Evolutionary conservation across 805 yeast genomes (phyloP), one percentile per base, ranked within the genome.

Genomic region (Lachancea lanzarotensis): DNA sequence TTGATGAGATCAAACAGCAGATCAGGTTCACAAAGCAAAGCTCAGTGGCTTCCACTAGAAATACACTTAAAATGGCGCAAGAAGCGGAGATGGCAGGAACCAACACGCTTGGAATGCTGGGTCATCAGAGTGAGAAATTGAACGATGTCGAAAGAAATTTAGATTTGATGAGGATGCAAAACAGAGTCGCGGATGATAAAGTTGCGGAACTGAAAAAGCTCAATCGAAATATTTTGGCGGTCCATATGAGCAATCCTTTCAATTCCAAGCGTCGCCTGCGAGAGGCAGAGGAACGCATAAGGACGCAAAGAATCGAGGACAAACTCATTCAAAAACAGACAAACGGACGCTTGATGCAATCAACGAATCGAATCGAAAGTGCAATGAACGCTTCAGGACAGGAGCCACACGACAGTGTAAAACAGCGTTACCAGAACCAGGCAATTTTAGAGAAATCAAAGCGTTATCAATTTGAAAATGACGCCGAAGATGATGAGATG

Each of bases 401-500:
- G 26, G 59, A 55, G 2, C 29, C 27, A 15, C 38, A 27, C n/a
- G 58, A 65, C 30, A 69, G 67, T 9, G 53, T 62, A 1, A 59
- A 66, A 3, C 64, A 60, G 27, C 59, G 59, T 31, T 70, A 69
- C 51, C 66, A 67, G 42, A 65, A 69, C 36, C 66, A 69, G 35
- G 62, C 62, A 40, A 58, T 60, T 29, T 46, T 66, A 41, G 56
- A 71, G 15, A 81, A 79, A 32, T 84, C 95, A 2, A 69, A 77
- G 46, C 69, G 79, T 52, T 89, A 83, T 65, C 86, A 85, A 56
- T 85, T 87, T 55, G 96, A 88, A 59, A 84, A 84, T 40, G 97
- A 91, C 65, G 80, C 81, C 40, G 97, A 91, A 62, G 98, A 93
- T 64, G 95, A 89, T 56, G 93, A 82, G 53, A 78, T 88, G 78